phyloP scores from a whole-genome alignment of 441 rosid genomes.

The Isatis lusitanica region DNA sequence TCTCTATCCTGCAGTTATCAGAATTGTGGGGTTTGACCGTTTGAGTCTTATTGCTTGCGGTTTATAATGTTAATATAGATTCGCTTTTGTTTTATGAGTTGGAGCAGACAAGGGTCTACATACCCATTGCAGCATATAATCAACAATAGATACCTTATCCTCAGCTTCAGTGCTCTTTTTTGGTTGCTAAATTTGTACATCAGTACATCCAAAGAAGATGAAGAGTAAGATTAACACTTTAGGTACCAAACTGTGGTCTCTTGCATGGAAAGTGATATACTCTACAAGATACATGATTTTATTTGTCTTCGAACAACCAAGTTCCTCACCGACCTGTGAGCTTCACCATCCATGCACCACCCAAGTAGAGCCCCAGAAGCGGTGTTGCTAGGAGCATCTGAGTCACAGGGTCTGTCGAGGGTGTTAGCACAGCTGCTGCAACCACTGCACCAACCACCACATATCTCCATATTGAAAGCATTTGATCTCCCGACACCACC shows the following conservation, averaged over 20 bases:
- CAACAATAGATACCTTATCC: not conserved
- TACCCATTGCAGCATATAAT: not conserved
- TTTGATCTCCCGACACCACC: slow-evolving; percentile 82
- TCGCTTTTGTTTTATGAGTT: not conserved
- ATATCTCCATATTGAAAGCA: slow-evolving; percentile 96
- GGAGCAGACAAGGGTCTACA: not conserved
- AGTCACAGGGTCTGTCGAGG: slow-evolving; percentile 96
- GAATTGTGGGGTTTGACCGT: too few relatives aligned
- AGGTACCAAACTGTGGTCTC: slow-evolving; percentile 19
- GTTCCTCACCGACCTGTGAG: slow-evolving; percentile 64
- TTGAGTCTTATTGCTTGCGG: too few relatives aligned
- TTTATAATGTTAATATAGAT: not conserved
- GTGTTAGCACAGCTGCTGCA: slow-evolving; percentile 91
- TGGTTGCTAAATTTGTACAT: slow-evolving; percentile 10
- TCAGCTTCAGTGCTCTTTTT: not conserved
- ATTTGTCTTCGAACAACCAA: slow-evolving; percentile 14
- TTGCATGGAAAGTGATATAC: slow-evolving; percentile 19
- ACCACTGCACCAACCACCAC: slow-evolving; percentile 92
- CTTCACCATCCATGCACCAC: slow-evolving; percentile 94
- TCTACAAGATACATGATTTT: slow-evolving; percentile 25
- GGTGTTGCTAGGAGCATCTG: slow-evolving; percentile 88
- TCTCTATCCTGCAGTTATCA: too few relatives aligned
- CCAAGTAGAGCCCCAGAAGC: slow-evolving; percentile 85
- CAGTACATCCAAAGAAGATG: slow-evolving; percentile 5
- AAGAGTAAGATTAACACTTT: not conserved